Percentiles rank a stretch among this genome's conserved stretches.
These are phyloP conservation scores for Amanita pseudoporphyria DNA, from an alignment of 768 basidiomycete species.

Conservation along the genomic window DNA sequence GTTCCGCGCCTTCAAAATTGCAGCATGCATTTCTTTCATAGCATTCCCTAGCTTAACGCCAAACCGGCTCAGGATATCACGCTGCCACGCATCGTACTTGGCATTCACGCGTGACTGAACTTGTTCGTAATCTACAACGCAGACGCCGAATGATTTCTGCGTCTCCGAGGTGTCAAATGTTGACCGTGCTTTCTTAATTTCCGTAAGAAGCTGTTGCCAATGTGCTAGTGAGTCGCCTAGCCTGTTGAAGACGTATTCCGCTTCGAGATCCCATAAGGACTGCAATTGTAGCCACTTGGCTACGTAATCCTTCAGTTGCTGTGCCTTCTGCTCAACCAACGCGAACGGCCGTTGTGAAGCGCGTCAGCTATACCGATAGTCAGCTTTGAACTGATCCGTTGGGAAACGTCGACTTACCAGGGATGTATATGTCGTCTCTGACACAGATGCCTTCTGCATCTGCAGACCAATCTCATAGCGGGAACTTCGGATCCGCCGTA, in stretches of 20 bases:
- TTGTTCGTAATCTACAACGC: constrained; percentile 95
- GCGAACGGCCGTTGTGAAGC: constrained; percentile 73
- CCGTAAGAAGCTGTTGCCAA: constrained; percentile 94
- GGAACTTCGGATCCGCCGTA: constrained; percentile 86
- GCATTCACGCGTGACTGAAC: constrained; percentile 96
- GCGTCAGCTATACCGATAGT: constrained; percentile 46
- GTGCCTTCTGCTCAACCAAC: constrained; percentile 82
- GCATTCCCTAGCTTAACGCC: constrained; percentile 87
- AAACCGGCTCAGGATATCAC: constrained; percentile 87
- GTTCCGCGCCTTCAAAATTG: constrained; percentile 87
- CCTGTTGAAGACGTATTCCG: constrained; percentile 92
- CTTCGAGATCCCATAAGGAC: constrained; percentile 95
- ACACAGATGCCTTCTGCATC: constrained; percentile 57
- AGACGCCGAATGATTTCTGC: constrained; percentile 84
- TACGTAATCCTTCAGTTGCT: constrained; percentile 83
- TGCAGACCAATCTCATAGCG: constrained; percentile 95
- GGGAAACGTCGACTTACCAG: constrained; percentile 41
- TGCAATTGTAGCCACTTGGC: constrained; percentile 99
- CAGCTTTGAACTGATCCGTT: constrained; percentile 5
- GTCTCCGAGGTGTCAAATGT: constrained; percentile 98
- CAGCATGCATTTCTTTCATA: constrained; percentile 97
- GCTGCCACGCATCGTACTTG: constrained; percentile 98
- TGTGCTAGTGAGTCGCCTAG: constrained; percentile 88
- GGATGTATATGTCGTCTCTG: constrained; percentile 75
- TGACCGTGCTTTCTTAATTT: constrained; percentile 93